These are phyloP conservation scores for Begonia fuchsioides DNA, from an alignment of 306 rosid genomes.

Conservation along the genomic window DNA sequence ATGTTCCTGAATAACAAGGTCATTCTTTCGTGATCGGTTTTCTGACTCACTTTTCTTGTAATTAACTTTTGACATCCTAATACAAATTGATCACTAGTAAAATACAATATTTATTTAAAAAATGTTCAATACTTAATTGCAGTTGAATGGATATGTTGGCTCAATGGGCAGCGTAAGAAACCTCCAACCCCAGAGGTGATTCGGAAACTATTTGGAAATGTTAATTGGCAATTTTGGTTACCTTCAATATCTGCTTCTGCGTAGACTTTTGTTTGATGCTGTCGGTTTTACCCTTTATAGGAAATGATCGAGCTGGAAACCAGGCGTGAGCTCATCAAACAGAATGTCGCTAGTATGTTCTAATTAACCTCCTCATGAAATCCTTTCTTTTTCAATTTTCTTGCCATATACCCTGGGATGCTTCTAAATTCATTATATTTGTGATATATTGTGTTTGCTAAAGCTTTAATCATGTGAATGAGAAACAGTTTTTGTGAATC, in stretches of 20 bases:
- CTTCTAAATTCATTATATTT: background rate
- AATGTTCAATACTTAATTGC: slow-evolving; percentile 13
- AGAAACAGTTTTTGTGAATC: no score
- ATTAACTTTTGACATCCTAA: no score
- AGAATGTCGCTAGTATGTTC: slow-evolving; percentile 80
- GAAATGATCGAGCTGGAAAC: slow-evolving; percentile 70
- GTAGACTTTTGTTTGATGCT: background rate
- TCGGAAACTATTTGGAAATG: no score
- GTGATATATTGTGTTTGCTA: background rate
- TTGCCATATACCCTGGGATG: slow-evolving; percentile 6
- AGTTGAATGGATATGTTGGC: slow-evolving; percentile 99
- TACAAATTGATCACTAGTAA: no score
- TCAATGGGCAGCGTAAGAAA: slow-evolving; percentile 92
- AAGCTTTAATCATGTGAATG: background rate
- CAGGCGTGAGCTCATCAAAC: slow-evolving; percentile 67
- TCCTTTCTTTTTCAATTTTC: background rate
- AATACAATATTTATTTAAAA: background rate
- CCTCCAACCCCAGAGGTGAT: slow-evolving; percentile 84
- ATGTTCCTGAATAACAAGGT: no score
- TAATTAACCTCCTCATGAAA: slow-evolving; percentile 1
- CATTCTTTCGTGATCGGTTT: no score
- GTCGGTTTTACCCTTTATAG: slow-evolving; percentile 22
- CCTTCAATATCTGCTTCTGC: no score
- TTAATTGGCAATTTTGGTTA: no score
- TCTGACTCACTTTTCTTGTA: no score